These are phyloP conservation scores for Penicillium sp. DNA, from an alignment of 2,329 filamentous ascomycete species.

Conservation along the genomic window DNA sequence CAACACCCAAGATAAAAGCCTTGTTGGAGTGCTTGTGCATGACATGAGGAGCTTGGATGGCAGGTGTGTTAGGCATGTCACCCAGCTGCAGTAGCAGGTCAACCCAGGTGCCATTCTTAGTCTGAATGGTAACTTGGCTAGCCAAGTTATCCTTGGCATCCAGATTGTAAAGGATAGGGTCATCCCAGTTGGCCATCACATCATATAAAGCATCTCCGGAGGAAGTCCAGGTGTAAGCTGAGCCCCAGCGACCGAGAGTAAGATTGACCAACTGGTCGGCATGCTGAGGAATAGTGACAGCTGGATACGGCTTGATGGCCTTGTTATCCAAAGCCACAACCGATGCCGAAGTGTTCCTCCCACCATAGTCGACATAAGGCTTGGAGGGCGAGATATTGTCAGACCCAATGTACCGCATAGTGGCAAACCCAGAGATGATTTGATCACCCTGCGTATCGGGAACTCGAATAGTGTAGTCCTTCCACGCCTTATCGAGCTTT, in stretches of 20 bases:
- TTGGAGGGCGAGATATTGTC: conserved; percentile 28
- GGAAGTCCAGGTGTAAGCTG: conserved; percentile 30
- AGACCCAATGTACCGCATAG: conserved; percentile 41
- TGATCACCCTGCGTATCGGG: conserved; percentile 42
- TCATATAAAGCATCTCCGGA: conserved; percentile 24
- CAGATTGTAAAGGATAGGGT: conserved; percentile 31
- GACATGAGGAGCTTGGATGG: conserved; percentile 36
- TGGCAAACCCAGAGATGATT: conserved; percentile 48
- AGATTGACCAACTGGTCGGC: conserved; percentile 45
- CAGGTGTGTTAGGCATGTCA: conserved; percentile 16
- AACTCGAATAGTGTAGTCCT: conserved; percentile 11
- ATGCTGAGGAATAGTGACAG: conserved; percentile 46
- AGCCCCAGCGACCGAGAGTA: conserved; percentile 24
- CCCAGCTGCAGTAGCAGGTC: conserved; percentile 34
- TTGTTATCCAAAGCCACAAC: conserved; percentile 8
- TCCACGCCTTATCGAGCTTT: conserved; percentile 12
- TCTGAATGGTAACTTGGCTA: conserved; percentile 27
- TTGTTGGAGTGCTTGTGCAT: conserved; percentile 49
- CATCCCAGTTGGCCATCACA: conserved; percentile 26
- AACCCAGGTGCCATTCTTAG: conserved; percentile 37
- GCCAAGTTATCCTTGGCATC: conserved; percentile 23
- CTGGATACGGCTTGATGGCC: conserved; percentile 20
- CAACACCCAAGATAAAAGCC: conserved; percentile 41
- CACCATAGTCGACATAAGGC: conserved; percentile 13
- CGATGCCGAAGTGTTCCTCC: conserved; percentile 12